Base-by-base conservation (phyloP, 306 rosid species). In the Sicyos edulis region DNA sequence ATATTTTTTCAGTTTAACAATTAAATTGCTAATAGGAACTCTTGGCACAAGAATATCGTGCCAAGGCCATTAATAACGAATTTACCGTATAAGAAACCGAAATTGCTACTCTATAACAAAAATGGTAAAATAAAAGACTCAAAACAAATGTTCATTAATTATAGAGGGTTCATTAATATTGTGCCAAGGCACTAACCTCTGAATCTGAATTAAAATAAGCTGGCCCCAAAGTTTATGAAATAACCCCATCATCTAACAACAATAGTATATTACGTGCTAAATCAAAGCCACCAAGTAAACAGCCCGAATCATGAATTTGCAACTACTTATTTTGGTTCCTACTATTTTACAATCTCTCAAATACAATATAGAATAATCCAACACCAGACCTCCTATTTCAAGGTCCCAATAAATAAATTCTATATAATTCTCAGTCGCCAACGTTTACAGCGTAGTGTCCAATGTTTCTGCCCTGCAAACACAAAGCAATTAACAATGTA, bases 381-480 rank as follows among this genome's bases (percentile, higher is more conserved):
- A 67, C 42, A 13, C 29, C 29, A 26, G 42, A n/a, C n/a, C 56
- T 42, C 17, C 53, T 20, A 52, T 26, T 70, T 52, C 56, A 71
- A 71, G 16, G 14, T 45, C 63, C 5, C 58, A 53, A 42, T 53
- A 42, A 59, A 58, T 58, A 56, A 21, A 49, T 42, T n/a, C n/a
- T 60, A 80, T 60, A 80, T 47, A 13, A 73, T 57, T 83, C 87
- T 26, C 85, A 92, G 5, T 89, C 90, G 8, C 63, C 93, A 74
- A 17, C n/a, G 55, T 80, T 63, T 32, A 79, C 88, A 13, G 96
- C 87, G 37, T 76, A 93, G 78, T 80, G 97, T 54, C 96, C 97
- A 44, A 84, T 70, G 76, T 93, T 88, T 80, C 80, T 84, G 47
- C 92, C 90, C 98, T 93, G 96, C 75, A 22, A 54, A 74, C 12